phyloP scores from a whole-genome alignment of 1,139 yeast genomes.

The Debaryomycetaceae sp. region DNA sequence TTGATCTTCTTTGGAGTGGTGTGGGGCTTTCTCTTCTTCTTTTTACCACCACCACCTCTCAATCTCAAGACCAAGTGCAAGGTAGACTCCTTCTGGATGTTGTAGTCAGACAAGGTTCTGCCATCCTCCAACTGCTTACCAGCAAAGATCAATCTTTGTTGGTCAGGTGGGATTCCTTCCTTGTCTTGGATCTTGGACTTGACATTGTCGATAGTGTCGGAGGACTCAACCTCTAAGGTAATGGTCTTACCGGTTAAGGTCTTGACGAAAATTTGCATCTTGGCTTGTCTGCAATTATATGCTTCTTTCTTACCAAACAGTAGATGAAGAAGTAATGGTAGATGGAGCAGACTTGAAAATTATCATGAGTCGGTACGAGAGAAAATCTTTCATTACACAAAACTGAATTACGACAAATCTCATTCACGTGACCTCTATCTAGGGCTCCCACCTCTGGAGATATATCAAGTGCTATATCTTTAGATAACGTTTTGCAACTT shows the following conservation, averaged over 20 bases:
- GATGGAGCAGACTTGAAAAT: not conserved
- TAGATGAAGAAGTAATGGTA: constrained; percentile 1
- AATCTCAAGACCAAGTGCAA: constrained; percentile 96
- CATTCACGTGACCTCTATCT: not conserved
- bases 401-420: not conserved
- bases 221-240: constrained; percentile 98
- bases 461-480: not conserved
- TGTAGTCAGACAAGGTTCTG: constrained; percentile 98
- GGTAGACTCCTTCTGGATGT: constrained; percentile 99
- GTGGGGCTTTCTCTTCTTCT: constrained; percentile 99
- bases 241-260: constrained; percentile 99
- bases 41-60: constrained; percentile 98
- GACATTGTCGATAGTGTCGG: constrained; percentile 99
- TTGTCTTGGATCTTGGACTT: constrained; percentile 99
- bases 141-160: constrained; percentile 99
- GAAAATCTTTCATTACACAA: constrained; percentile 5
- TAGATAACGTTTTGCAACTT: not conserved
- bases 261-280: constrained; percentile 98
- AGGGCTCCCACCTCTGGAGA: not conserved
- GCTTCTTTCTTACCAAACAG: constrained; percentile 52
- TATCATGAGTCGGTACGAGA: not conserved
- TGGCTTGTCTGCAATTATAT: constrained; percentile 45
- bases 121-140: constrained; percentile 99
- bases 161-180: constrained; percentile 99
- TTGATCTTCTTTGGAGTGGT: constrained; percentile 99